Base-by-base conservation (phyloP, 163 green algal genomes). In the Volvox carteri region DNA sequence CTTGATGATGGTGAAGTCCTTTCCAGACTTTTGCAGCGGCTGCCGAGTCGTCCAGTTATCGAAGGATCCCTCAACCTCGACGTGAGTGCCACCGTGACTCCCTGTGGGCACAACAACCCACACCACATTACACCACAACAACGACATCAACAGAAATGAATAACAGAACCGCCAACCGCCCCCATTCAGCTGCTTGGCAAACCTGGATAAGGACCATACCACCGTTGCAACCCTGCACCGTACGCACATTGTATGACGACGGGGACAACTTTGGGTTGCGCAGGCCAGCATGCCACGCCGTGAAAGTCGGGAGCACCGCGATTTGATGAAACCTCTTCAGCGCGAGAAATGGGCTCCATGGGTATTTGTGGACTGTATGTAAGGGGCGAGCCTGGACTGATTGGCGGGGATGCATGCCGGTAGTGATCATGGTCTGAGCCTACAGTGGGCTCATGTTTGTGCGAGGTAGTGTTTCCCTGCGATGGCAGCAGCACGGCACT, bases 1-100 rank as follows among this genome's bases (percentile, higher is more conserved):
- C 92, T 98, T 99, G 25, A 99, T 95, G n/a, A 99, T 95, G 14
- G 96, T 98, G 91, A 97, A 98, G 89, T 98, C 97, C 89, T 96
- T 97, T 68, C 96, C 97, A 1, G 94, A 96, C 18, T 91, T 88
- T 89, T 98, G 96, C 86, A 99, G 93, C 46, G 92, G 56, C 83
- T 97, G 94, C 8, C 95, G 86, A 0, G 93, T 96, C 4, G 92
- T 96, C 97, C 97, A 99, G 89, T 97, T 97, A 91, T 99, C 97
- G 90, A 98, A 99, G 5, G 94, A 98, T 1, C 97, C 96, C 86
- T 99, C 96, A 33, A 99, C 94, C 80, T 97, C 95, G 16, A 99
- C 96, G 74, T 96, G 80, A 62, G 91, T 95, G 0, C 97, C 97
- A 2, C 97, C 97, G 86, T 98, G 95, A 30, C 90, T 96, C 97